Percentiles rank a stretch among this genome's conserved stretches.
phyloP scores from a whole-genome alignment of 2,329 filamentous ascomycete species.

The Ceratocystis papillata region DNA sequence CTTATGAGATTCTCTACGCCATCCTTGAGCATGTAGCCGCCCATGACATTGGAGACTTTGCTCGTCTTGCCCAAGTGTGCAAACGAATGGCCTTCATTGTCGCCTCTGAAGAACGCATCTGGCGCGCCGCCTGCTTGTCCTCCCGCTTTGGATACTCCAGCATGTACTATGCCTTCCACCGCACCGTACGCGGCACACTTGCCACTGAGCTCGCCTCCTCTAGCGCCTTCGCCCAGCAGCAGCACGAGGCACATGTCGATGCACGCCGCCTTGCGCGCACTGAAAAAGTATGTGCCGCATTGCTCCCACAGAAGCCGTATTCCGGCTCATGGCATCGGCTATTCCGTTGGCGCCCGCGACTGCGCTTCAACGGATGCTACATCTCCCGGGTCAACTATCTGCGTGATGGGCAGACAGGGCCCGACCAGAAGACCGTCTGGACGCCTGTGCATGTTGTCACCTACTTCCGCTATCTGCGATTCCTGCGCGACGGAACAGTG shows the following conservation, averaged over 20 bases:
- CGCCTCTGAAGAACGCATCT: constrained; percentile 71
- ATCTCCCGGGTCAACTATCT: constrained; percentile 96
- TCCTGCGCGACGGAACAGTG: constrained; percentile 79
- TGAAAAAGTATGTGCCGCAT: constrained; percentile 9
- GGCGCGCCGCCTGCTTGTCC: constrained; percentile 65
- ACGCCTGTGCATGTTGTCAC: constrained; percentile 89
- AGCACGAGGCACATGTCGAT: constrained; percentile 29
- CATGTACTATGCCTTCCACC: constrained; percentile 73
- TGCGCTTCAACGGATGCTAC: constrained; percentile 92
- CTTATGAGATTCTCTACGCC: constrained; percentile 74
- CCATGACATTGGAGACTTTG: constrained; percentile 64
- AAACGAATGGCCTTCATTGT: constrained; percentile 79
- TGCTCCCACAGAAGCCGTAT: constrained; percentile 38
- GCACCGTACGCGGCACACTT: constrained; percentile 35
- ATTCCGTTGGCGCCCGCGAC: constrained; percentile 70
- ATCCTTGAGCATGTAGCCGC: constrained; percentile 64
- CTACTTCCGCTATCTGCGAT: constrained; percentile 92
- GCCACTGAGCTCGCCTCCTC: neutral
- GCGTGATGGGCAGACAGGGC: constrained; percentile 63
- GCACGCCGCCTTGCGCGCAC: constrained; percentile 24
- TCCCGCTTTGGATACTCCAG: constrained; percentile 63
- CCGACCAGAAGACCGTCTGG: constrained; percentile 62
- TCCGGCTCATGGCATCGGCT: constrained; percentile 51
- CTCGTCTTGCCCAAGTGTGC: constrained; percentile 68
- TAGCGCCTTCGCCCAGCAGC: constrained; percentile 27